Evolutionary conservation across 768 basidiomycete species (phyloP).

Genomic region (Xanthoconium purpureum): DNA sequence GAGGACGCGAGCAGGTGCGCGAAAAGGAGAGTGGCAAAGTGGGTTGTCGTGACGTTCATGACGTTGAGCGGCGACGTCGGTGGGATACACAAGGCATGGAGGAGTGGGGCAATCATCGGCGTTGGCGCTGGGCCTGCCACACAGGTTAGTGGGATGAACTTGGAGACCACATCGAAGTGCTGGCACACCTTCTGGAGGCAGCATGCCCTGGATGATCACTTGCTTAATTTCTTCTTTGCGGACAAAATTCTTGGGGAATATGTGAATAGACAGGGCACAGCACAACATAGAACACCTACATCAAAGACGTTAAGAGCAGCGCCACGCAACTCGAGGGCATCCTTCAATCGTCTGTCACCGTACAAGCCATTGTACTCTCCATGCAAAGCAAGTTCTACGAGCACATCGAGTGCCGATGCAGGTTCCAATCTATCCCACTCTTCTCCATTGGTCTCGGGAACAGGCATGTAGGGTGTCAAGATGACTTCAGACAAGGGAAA

Average conservation of each 20-base stretch:
- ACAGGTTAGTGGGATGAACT: not conserved
- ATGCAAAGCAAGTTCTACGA: conserved; percentile 79
- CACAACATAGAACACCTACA: conserved; percentile 40
- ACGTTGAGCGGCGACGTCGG: conserved; percentile 61
- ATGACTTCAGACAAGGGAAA: conserved; percentile 67
- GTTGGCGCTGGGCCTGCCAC: conserved; percentile 30
- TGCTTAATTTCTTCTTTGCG: conserved; percentile 67
- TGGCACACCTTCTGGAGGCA: conserved; percentile 51
- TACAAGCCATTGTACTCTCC: conserved; percentile 82
- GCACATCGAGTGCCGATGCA: conserved; percentile 75
- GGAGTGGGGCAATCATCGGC: conserved; percentile 59
- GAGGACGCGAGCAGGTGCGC: conserved; percentile 73
- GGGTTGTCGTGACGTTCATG: conserved; percentile 57
- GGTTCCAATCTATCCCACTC: conserved; percentile 89
- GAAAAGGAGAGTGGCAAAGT: conserved; percentile 76
- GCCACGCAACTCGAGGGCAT: conserved; percentile 69
- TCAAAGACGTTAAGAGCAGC: conserved; percentile 83
- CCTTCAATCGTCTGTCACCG: conserved; percentile 55
- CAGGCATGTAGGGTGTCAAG: conserved; percentile 71
- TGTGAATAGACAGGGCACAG: not conserved
- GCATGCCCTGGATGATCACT: conserved; percentile 70
- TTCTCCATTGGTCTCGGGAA: conserved; percentile 82
- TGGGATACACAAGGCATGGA: conserved; percentile 63
- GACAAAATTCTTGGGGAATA: conserved; percentile 60
- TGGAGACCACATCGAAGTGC: not conserved